Percentiles rank a stretch among this genome's conserved stretches.
These are phyloP conservation scores for Nelumbo lutea DNA, from an alignment of 164 flowering plant species.

Conservation along the genomic window DNA sequence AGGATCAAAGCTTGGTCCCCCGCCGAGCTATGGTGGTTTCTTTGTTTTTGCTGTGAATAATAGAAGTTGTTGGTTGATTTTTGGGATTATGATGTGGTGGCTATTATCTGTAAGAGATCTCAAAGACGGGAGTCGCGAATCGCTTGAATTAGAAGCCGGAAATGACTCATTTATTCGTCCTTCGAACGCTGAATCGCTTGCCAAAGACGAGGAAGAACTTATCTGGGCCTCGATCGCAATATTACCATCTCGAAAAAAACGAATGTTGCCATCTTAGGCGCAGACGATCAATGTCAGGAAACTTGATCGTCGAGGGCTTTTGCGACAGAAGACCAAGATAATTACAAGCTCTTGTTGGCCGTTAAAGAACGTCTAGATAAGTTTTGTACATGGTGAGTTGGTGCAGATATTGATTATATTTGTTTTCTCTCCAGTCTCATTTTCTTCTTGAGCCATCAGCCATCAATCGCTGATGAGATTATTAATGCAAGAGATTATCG, in stretches of 20 bases:
- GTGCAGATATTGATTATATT: not conserved
- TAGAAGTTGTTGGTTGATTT: too few relatives aligned
- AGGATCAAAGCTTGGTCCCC: too few relatives aligned
- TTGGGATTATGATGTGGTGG: too few relatives aligned
- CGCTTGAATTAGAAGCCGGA: slow-evolving; percentile 21
- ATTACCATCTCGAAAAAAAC: too few relatives aligned
- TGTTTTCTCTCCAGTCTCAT: not conserved
- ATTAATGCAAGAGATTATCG: too few relatives aligned
- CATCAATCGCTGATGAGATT: not conserved
- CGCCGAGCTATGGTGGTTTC: too few relatives aligned
- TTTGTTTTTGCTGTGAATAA: too few relatives aligned
- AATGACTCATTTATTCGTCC: slow-evolving; percentile 33
- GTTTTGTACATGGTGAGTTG: slow-evolving; percentile 18
- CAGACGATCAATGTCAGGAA: slow-evolving; percentile 63
- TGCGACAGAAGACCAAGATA: slow-evolving; percentile 77
- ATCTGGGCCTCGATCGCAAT: too few relatives aligned
- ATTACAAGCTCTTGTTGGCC: slow-evolving; percentile 55
- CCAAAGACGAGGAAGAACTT: slow-evolving; percentile 50
- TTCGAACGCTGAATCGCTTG: slow-evolving; percentile 57
- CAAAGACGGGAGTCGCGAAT: too few relatives aligned
- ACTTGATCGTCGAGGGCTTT: slow-evolving; percentile 60
- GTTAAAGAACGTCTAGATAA: slow-evolving; percentile 70
- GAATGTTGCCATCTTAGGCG: not conserved
- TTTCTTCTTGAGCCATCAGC: not conserved
- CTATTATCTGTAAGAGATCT: too few relatives aligned